A percentile compares a stretch with the other conserved stretches of the same genome.
These are phyloP conservation scores for Vanrija sp. DNA, from an alignment of 1,284 basidiomycete genomes.

Conservation along the genomic window DNA sequence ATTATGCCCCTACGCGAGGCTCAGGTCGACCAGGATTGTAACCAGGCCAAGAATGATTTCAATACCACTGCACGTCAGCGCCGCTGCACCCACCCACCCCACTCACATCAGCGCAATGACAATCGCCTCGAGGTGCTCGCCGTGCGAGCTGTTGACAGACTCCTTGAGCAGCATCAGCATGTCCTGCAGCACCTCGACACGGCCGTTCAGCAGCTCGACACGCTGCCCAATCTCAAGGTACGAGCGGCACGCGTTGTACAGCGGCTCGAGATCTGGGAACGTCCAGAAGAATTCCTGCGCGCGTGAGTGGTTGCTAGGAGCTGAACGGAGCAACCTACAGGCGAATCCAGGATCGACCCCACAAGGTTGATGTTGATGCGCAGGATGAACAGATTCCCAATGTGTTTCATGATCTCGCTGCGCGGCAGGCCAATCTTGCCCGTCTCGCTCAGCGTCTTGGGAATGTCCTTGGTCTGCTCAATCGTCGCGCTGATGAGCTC, in stretches of 20 bases:
- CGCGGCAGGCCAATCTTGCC: conserved; percentile 76
- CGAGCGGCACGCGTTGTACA: conserved; percentile 87
- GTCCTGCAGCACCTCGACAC: conserved; percentile 94
- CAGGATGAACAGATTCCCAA: conserved; percentile 88
- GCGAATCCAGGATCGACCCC: conserved; percentile 90
- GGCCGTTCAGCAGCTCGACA: conserved; percentile 86
- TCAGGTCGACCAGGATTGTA: conserved; percentile 67
- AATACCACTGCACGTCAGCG: conserved; percentile 23
- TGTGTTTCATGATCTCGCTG: conserved; percentile 93
- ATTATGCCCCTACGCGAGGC: conserved; percentile 30
- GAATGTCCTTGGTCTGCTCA: conserved; percentile 94
- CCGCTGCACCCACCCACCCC: background rate
- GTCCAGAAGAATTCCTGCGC: conserved; percentile 79
- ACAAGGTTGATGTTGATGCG: conserved; percentile 94
- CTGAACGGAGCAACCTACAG: conserved; percentile 39
- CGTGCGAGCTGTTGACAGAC: conserved; percentile 77
- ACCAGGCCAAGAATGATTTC: conserved; percentile 62
- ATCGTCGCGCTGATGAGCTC: conserved; percentile 89
- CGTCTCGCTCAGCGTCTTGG: conserved; percentile 85
- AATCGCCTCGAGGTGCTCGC: conserved; percentile 90
- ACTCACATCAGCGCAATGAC: conserved; percentile 89
- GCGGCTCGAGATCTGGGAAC: conserved; percentile 87
- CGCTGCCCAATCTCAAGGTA: conserved; percentile 94
- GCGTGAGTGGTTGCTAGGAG: conserved; percentile 5
- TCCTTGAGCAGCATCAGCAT: conserved; percentile 95